A percentile compares a stretch with the other conserved stretches of the same genome.
These are phyloP conservation scores for Cordyceps tenuipes DNA, from an alignment of 2,329 filamentous ascomycete species.

Conservation along the genomic window DNA sequence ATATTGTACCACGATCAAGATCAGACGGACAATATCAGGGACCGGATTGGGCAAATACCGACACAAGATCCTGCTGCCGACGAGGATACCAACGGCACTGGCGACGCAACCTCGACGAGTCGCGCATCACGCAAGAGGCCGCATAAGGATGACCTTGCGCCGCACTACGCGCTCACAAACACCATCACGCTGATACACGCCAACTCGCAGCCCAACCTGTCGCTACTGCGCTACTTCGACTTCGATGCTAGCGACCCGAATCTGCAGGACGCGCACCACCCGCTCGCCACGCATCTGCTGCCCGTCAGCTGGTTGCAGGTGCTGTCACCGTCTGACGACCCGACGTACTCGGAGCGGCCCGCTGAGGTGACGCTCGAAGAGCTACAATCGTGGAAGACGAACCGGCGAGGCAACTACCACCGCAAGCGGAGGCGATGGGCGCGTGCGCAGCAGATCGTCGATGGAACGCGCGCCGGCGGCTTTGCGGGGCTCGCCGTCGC, in stretches of 20 bases:
- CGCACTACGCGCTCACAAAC: slow-evolving; percentile 61
- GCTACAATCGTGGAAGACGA: slow-evolving; percentile 66
- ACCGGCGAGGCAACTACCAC: slow-evolving; percentile 75
- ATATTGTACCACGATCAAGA: slow-evolving; percentile 51
- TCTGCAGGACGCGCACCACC: slow-evolving; percentile 55
- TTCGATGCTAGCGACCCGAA: slow-evolving; percentile 64
- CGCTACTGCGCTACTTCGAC: slow-evolving; percentile 79
- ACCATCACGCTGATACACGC: slow-evolving; percentile 74
- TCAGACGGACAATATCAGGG: not conserved
- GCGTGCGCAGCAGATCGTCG: slow-evolving; percentile 61
- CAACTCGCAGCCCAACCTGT: slow-evolving; percentile 80
- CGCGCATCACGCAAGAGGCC: slow-evolving; percentile 20
- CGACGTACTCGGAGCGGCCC: slow-evolving; percentile 61
- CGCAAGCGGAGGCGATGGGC: slow-evolving; percentile 83
- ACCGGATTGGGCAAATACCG: slow-evolving; percentile 7
- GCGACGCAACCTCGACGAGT: not conserved
- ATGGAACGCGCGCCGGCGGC: slow-evolving; percentile 63
- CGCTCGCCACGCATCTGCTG: slow-evolving; percentile 73
- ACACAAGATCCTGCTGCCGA: not conserved
- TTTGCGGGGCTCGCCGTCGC: slow-evolving; percentile 82
- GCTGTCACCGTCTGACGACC: slow-evolving; percentile 65
- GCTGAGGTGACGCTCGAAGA: slow-evolving; percentile 48
- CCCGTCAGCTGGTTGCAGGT: slow-evolving; percentile 89
- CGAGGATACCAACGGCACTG: slow-evolving; percentile 12
- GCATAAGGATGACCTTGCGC: slow-evolving; percentile 44